phyloP scores from a whole-genome alignment of 805 yeast species.

The Yarrowia divulgata region DNA sequence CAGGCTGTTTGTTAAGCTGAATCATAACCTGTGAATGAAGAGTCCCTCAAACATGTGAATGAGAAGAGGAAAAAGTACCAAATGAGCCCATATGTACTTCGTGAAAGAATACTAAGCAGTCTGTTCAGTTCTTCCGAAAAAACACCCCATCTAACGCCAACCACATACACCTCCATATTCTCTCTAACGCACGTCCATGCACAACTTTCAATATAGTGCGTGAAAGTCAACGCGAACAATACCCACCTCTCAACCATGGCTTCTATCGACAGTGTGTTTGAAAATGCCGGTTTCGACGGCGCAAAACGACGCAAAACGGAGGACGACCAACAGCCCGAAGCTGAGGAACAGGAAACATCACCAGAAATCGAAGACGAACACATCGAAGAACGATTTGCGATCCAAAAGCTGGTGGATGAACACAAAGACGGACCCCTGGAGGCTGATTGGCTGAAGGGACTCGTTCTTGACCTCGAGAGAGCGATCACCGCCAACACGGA shows the following conservation, averaged over 20 bases:
- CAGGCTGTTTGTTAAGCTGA: no score
- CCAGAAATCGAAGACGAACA: neutral
- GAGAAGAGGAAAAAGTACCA: no score
- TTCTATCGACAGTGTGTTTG: slow-evolving; percentile 28
- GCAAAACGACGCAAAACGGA: slow-evolving; percentile 2
- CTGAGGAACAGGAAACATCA: neutral
- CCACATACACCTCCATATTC: neutral
- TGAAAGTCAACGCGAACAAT: neutral
- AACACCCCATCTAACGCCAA: no score
- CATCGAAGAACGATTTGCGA: neutral
- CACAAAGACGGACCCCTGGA: neutral
- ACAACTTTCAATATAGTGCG: neutral
- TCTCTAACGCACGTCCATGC: neutral
- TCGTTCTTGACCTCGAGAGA: slow-evolving; percentile 47
- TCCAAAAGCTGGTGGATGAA: slow-evolving; percentile 7
- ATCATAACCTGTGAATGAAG: no score
- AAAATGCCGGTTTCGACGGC: slow-evolving; percentile 16
- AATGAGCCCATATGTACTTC: no score
- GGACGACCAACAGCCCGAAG: neutral
- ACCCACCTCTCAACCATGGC: slow-evolving; percentile 2
- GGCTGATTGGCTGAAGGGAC: slow-evolving; percentile 34
- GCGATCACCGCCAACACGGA: slow-evolving; percentile 42
- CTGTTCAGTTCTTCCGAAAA: no score
- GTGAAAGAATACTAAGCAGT: no score
- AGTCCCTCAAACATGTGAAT: no score